phyloP scores from a whole-genome alignment of 2,329 filamentous ascomycete species.

The Diaporthe citri region DNA sequence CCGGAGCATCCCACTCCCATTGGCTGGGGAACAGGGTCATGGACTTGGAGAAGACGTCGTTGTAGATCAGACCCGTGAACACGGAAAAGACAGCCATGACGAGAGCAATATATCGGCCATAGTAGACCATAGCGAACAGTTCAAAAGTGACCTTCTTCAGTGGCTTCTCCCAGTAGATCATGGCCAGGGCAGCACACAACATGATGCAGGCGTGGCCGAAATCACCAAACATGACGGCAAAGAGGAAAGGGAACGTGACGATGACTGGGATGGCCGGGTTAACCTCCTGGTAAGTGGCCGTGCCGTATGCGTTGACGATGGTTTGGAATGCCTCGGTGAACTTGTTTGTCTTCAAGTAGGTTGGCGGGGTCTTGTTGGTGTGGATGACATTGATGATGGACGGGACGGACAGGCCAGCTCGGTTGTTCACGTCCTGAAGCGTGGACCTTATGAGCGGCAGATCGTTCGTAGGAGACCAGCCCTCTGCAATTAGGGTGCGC shows the following conservation, averaged over 20 bases:
- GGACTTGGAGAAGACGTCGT: slow-evolving; percentile 95
- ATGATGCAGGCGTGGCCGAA: slow-evolving; percentile 94
- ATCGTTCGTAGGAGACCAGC: slow-evolving; percentile 95
- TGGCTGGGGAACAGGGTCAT: slow-evolving; percentile 90
- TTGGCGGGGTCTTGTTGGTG: slow-evolving; percentile 97
- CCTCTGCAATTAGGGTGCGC: slow-evolving; percentile 96
- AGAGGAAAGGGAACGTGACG: slow-evolving; percentile 98
- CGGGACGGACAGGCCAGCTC: slow-evolving; percentile 94
- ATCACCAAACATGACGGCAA: slow-evolving; percentile 99
- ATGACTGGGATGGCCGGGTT: slow-evolving; percentile 96
- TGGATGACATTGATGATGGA: slow-evolving; percentile 98
- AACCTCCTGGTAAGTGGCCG: slow-evolving; percentile 95
- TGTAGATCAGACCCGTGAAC: slow-evolving; percentile 97
- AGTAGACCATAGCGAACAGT: slow-evolving; percentile 98
- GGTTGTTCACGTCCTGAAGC: slow-evolving; percentile 95
- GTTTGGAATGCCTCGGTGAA: slow-evolving; percentile 99
- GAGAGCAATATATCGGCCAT: slow-evolving; percentile 97
- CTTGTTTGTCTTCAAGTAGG: slow-evolving; percentile 97
- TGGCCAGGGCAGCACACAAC: slow-evolving; percentile 83
- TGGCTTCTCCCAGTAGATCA: slow-evolving; percentile 97
- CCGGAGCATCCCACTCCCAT: slow-evolving; percentile 83
- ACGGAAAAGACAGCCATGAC: slow-evolving; percentile 98
- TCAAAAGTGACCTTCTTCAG: slow-evolving; percentile 94
- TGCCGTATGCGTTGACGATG: slow-evolving; percentile 98
- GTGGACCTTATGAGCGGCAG: slow-evolving; percentile 91